Percentiles rank a stretch among this genome's conserved stretches.
Evolutionary conservation across 148 eudicot species (phyloP).

Genomic region (Suaeda aralocaspica): DNA sequence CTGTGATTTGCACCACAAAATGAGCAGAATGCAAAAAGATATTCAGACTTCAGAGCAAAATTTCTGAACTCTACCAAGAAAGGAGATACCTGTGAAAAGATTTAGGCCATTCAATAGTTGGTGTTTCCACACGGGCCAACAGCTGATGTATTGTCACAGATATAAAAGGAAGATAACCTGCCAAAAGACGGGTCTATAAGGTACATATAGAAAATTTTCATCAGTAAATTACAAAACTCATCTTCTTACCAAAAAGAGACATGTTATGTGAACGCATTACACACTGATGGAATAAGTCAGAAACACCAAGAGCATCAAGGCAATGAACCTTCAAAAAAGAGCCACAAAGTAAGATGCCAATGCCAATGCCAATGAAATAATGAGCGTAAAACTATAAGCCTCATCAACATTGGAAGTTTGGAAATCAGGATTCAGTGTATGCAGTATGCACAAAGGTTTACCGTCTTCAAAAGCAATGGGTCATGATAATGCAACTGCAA

Average conservation of each 20-base stretch:
- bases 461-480: conserved; percentile 89
- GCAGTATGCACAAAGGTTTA: conserved; percentile 31
- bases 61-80: neutral
- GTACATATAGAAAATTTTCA: conserved; percentile 8
- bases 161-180: conserved; percentile 75
- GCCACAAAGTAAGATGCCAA: conserved; percentile 8
- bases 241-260: conserved; percentile 69
- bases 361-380: neutral
- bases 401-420: neutral
- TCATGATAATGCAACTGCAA: conserved; percentile 80
- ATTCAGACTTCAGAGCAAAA: neutral
- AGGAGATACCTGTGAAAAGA: conserved; percentile 74
- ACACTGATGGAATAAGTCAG: conserved; percentile 69
- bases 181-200: conserved; percentile 21
- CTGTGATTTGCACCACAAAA: conserved; percentile 35
- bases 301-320: conserved; percentile 60
- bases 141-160: conserved; percentile 56
- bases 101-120: conserved; percentile 94
- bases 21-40: conserved; percentile 15
- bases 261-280: conserved; percentile 77
- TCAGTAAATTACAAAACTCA: conserved; percentile 2
- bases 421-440: conserved; percentile 9
- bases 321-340: conserved; percentile 63
- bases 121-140: conserved; percentile 74
- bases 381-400: neutral